Evolutionary conservation across 495 filamentous ascomycete species (phyloP), one percentile per base, ranked within the genome.

Genomic region (Amphirosellinia nigrospora): DNA sequence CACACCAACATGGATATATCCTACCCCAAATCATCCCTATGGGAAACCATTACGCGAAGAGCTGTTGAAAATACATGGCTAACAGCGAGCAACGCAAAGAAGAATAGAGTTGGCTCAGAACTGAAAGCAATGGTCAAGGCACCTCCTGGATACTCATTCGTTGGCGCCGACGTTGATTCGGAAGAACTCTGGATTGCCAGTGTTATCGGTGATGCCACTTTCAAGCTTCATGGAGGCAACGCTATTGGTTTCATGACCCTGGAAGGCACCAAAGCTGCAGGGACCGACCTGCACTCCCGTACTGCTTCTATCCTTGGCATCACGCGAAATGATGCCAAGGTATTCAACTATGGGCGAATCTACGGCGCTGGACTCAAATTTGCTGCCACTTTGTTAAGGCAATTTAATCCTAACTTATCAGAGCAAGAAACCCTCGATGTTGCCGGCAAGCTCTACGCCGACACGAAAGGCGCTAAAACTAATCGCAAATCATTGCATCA

Each of bases 1-100:
- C 41, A 41, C 4, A 66, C 11, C 66, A 53, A 13, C 66, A 62
- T 15, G 96, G 96, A 4, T 96, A 92, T 72, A 98, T 99, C 72
- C 82, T 99, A n/a, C 96, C 96, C n/a, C 96, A 99, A 74, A 81
- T 99, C 64, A 98, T 99, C 69, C 96, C 96, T 11, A 99, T 99
- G 96, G 96, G 96, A 16, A 16, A 99, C 96, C 21, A 91, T 99
- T 66, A 99, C 96, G n/a, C 87, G 96, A 45, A 89, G 96, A 71
- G 94, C 96, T 0, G 96, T 99, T 26, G 96, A 99, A 78, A 97
- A 96, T 72, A 98, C 96, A 0, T 99, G 96, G 96, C 87, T 99
- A 46, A 99, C 96, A 21, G 96, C 96, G 16, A 96, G 93, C 73
- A 99, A 99, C 76, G 96, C 96, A 6, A 99, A 98, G 76, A 85